Evolutionary conservation across 2,329 filamentous ascomycete genomes (phyloP).

Genomic region (Botryotinia globosa): DNA sequence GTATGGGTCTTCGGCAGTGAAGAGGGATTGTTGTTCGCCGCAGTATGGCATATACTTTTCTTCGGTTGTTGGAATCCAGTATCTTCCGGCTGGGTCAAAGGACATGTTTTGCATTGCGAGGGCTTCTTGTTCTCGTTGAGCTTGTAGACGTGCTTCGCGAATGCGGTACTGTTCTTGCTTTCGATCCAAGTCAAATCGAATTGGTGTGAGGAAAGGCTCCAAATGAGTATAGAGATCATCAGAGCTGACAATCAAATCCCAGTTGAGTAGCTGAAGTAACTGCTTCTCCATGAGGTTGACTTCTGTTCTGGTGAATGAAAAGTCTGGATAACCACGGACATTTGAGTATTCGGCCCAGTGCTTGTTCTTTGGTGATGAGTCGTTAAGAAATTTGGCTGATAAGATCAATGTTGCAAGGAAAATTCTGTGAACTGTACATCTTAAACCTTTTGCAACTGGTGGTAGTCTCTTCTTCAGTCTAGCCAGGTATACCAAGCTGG

Average conservation of each 20-base stretch:
- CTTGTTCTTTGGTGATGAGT: constrained; percentile 99
- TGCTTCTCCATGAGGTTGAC: constrained; percentile 99
- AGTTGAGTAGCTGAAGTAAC: constrained; percentile 88
- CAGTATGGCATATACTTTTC: constrained; percentile 23
- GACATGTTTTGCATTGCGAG: constrained; percentile 26
- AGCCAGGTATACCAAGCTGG: constrained; percentile 87
- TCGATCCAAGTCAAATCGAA: constrained; percentile 57
- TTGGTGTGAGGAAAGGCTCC: constrained; percentile 82
- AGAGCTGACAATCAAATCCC: constrained; percentile 83
- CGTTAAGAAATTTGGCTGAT: constrained; percentile 95
- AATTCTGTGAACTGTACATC: constrained; percentile 95
- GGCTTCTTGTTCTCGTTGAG: constrained; percentile 27
- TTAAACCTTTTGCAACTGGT: constrained; percentile 91
- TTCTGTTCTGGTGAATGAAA: constrained; percentile 90
- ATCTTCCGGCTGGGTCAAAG: constrained; percentile 30
- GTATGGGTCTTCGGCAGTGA: constrained; percentile 24
- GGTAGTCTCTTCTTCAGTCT: constrained; percentile 82
- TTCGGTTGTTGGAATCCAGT: constrained; percentile 29
- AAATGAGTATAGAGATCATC: constrained; percentile 85
- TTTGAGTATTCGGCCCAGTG: constrained; percentile 96
- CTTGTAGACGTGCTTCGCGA: constrained; percentile 28
- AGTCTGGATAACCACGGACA: constrained; percentile 62
- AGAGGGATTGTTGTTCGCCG: constrained; percentile 24
- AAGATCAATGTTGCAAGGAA: constrained; percentile 85
- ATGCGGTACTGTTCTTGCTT: constrained; percentile 31